These are phyloP conservation scores for Candida ulmi DNA, from an alignment of 805 yeast genomes.

Conservation along the genomic window DNA sequence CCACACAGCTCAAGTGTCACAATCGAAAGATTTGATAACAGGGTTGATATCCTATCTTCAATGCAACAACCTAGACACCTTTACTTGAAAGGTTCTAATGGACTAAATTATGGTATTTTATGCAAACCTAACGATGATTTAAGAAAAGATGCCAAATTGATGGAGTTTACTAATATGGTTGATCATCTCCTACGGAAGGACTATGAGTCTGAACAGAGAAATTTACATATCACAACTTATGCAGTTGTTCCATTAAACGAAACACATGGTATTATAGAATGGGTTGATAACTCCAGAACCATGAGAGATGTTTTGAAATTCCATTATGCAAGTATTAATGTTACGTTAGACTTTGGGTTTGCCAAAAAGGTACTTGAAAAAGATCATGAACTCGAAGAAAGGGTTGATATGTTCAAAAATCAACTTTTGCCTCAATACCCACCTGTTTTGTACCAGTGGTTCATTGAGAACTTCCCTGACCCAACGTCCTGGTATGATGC, in stretches of 20 bases:
- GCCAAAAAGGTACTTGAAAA: constrained; percentile 23
- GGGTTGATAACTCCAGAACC: constrained; percentile 75
- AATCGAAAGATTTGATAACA: constrained; percentile 57
- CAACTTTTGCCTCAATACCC: constrained; percentile 33
- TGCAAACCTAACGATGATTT: constrained; percentile 89
- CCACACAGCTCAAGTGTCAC: constrained; percentile 41
- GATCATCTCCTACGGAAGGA: constrained; percentile 65
- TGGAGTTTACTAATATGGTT: constrained; percentile 83
- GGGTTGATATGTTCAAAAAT: constrained; percentile 30
- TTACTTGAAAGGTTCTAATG: constrained; percentile 72
- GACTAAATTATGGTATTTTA: constrained; percentile 64
- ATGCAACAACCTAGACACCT: constrained; percentile 84
- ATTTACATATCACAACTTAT: constrained; percentile 68
- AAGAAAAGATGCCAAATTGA: constrained; percentile 88
- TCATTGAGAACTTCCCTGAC: constrained; percentile 81
- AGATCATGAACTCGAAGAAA: constrained; percentile 24
- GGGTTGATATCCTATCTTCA: constrained; percentile 69
- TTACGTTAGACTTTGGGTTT: constrained; percentile 23
- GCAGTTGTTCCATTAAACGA: constrained; percentile 87
- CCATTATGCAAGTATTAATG: constrained; percentile 36
- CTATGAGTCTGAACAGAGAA: constrained; percentile 68
- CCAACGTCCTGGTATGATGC: constrained; percentile 85
- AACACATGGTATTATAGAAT: constrained; percentile 84
- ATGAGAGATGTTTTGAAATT: constrained; percentile 54
- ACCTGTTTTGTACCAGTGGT: constrained; percentile 84